Evolutionary conservation across 2,329 filamentous ascomycete species (phyloP).

Genomic region (Chaetomiaceae sp.): DNA sequence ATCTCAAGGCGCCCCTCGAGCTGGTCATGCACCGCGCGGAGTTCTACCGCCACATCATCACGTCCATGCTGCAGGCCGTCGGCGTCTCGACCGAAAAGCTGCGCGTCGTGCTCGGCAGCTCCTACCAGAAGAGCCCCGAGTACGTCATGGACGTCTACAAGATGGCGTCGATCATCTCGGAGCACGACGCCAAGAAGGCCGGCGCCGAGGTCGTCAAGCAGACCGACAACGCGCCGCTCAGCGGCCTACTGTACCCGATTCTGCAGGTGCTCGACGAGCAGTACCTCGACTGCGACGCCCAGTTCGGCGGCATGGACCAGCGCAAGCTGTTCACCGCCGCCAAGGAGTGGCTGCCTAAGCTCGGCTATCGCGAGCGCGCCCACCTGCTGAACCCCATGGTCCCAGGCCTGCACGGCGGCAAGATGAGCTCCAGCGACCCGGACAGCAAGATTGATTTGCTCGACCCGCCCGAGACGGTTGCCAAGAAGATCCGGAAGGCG

Average conservation of each 20-base stretch:
- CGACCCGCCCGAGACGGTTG: slow-evolving; percentile 66
- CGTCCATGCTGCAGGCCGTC: slow-evolving; percentile 66
- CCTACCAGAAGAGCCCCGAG: slow-evolving; percentile 65
- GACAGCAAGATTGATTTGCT: slow-evolving; percentile 93
- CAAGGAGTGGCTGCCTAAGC: slow-evolving; percentile 74
- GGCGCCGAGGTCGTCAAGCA: slow-evolving; percentile 95
- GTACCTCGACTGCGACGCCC: slow-evolving; percentile 78
- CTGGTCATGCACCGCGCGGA: slow-evolving; percentile 74
- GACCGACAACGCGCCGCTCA: slow-evolving; percentile 66
- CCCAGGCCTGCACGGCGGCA: slow-evolving; percentile 73
- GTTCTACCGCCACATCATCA: slow-evolving; percentile 78
- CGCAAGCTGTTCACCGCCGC: slow-evolving; percentile 84
- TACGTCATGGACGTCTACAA: slow-evolving; percentile 89
- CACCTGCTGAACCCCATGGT: slow-evolving; percentile 68
- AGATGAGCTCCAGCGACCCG: slow-evolving; percentile 75
- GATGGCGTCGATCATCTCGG: slow-evolving; percentile 61
- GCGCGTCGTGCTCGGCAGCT: slow-evolving; percentile 76
- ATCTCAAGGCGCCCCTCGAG: slow-evolving; percentile 81
- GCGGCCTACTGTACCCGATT: slow-evolving; percentile 73
- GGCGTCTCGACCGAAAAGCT: slow-evolving; percentile 73
- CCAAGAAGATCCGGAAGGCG: slow-evolving; percentile 82
- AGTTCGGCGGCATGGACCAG: slow-evolving; percentile 85
- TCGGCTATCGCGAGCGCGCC: slow-evolving; percentile 72
- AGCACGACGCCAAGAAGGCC: slow-evolving; percentile 81
- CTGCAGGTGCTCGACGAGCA: slow-evolving; percentile 90